Base-by-base conservation (phyloP, 768 basidiomycete genomes). In the Tylopilus balloui region DNA sequence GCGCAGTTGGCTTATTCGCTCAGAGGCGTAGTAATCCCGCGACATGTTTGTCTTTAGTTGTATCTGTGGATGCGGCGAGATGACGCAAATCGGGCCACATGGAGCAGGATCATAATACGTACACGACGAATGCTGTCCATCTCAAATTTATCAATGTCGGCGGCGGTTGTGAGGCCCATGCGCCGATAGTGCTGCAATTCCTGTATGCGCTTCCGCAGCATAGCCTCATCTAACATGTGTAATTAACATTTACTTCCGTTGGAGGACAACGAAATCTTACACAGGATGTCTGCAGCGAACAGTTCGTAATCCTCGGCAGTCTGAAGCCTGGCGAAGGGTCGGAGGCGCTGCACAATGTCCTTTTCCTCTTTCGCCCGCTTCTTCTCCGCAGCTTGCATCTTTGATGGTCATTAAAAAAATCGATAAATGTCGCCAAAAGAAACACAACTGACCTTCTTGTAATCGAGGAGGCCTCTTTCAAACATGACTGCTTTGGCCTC, bases 101-200 rank as follows among this genome's bases (percentile, higher is more conserved):
- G 40, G 23, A 4, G 13, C 9, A 20, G 12, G 15, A 19, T 19
- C 9, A 36, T 6, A 38, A n/a, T 29, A 54, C 84, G 50, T 60
- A 92, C 92, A 56, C 92, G 74, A 56, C 86, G 86, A 24, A 77
- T 71, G 45, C 81, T 72, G 62, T 92, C 90, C 31, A 70, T 66
- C 39, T 93, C 89, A 60, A 91, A 97, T 60, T 87, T 90, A 35
- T 95, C 92, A 28, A 94, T 88, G 55, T 97, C 95, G n/a, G 84
- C 84, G 8, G 82, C 69, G 2, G 87, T 88, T 2, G 83, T 83
- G 23, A 99, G 71, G 0, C 95, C 96, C 63, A 90, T 79, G 28
- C 86, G 78, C 8, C 95, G 84, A 65, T 91, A 95, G 42, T 86
- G 82, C 61, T 99, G 95, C 20, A 99, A 73, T 58, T 98, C 93